Conservation (phyloP, 2,329 filamentous ascomycete genomes). For the Tolypocladium endophyticum region DNA sequence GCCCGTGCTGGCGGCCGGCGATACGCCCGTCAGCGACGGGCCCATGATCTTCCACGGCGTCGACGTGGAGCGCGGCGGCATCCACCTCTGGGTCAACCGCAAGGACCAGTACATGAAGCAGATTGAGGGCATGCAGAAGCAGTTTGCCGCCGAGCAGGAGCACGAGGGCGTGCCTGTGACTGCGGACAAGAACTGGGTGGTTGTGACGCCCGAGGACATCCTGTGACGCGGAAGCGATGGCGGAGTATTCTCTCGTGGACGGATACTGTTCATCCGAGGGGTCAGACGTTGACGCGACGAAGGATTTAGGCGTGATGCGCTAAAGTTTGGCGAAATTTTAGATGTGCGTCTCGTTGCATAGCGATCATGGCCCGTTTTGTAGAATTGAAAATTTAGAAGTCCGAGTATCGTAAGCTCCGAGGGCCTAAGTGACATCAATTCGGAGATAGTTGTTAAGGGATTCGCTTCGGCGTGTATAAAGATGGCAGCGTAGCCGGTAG, state of each 20-base stretch:
- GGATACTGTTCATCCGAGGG: neutral
- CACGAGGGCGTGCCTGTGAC: constrained; percentile 25
- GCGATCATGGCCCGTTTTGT: too few relatives aligned
- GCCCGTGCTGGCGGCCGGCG: constrained; percentile 29
- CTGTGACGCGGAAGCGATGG: constrained; percentile 7
- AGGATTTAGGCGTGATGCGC: too few relatives aligned
- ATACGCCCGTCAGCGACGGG: constrained; percentile 31
- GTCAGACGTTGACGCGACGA: too few relatives aligned
- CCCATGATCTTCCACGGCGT: constrained; percentile 35
- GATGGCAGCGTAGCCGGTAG: too few relatives aligned
- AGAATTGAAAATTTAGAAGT: too few relatives aligned
- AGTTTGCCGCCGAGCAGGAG: constrained; percentile 21
- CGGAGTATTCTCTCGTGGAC: neutral
- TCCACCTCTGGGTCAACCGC: constrained; percentile 31
- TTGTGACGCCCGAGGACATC: constrained; percentile 28
- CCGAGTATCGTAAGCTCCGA: too few relatives aligned
- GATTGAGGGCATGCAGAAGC: constrained; percentile 25
- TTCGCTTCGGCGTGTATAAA: too few relatives aligned
- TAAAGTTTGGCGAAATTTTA: too few relatives aligned
- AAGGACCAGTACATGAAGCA: constrained; percentile 21
- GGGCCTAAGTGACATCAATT: too few relatives aligned
- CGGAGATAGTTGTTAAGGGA: too few relatives aligned
- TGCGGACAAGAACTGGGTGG: constrained; percentile 34
- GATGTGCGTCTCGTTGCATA: too few relatives aligned
- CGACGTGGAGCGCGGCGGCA: constrained; percentile 27